A percentile compares a stretch with the other conserved stretches of the same genome.
These are phyloP conservation scores for Groenewaldozyma sp. DNA, from an alignment of 1,139 yeast species.

Conservation along the genomic window DNA sequence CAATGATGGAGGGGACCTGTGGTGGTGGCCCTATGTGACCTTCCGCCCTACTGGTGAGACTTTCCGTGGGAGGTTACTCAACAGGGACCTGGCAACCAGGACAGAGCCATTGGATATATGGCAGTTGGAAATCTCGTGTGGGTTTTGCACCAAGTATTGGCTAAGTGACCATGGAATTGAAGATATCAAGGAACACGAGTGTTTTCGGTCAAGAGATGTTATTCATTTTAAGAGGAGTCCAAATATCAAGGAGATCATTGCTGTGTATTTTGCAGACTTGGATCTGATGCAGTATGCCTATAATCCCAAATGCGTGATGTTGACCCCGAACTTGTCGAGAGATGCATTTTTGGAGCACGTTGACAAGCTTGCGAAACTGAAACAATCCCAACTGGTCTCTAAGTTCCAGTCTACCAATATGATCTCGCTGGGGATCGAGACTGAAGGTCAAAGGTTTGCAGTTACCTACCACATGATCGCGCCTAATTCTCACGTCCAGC, in stretches of 20 bases:
- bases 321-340: not conserved
- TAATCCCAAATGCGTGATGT: not conserved
- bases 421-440: no score
- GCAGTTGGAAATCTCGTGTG: conserved; percentile 1
- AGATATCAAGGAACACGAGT: no score
- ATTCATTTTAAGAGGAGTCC: not conserved
- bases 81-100: not conserved
- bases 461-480: no score
- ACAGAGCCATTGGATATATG: not conserved
- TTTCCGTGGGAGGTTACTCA: not conserved
- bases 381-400: no score
- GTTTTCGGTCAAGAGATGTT: no score
- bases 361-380: no score
- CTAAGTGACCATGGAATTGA: not conserved
- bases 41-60: not conserved
- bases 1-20: no score
- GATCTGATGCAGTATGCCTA: not conserved
- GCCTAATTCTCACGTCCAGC: no score
- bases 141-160: conserved; percentile 1
- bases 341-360: no score
- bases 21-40: not conserved
- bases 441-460: no score
- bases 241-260: not conserved
- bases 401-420: no score
- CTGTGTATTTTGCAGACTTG: not conserved